Evolutionary conservation across 345 rosid genomes (phyloP).

Genomic region (Camelina hispida): DNA sequence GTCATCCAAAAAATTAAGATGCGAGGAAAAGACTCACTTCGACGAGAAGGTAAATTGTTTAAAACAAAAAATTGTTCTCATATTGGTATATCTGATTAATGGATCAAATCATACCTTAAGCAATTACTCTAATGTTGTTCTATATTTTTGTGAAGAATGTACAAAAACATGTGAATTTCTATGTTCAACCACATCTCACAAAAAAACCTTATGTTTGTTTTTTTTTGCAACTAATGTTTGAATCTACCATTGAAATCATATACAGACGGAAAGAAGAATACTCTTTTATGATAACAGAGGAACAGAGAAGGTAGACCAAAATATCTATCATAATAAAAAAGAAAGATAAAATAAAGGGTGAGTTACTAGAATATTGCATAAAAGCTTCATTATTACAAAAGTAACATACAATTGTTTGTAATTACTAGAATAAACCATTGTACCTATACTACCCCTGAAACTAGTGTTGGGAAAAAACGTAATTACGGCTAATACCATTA

Average conservation of each 20-base stretch:
- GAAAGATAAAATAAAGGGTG: neutral
- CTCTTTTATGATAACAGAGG: constrained; percentile 39
- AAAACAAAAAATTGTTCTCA: neutral
- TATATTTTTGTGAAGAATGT: constrained; percentile 29
- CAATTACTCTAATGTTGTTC: neutral
- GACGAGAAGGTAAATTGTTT: constrained; percentile 1
- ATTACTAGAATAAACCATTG: too few relatives aligned
- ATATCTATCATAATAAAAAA: constrained; percentile 42
- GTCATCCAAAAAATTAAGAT: neutral
- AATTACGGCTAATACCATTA: too few relatives aligned
- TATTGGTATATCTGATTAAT: neutral
- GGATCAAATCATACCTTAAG: neutral
- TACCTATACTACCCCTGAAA: too few relatives aligned
- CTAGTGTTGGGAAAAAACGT: too few relatives aligned
- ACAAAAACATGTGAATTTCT: constrained; percentile 22
- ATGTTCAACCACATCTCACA: constrained; percentile 35
- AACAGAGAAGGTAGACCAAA: constrained; percentile 44
- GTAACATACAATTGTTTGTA: too few relatives aligned
- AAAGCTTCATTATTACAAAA: too few relatives aligned
- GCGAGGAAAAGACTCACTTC: constrained; percentile 31
- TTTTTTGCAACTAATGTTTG: constrained; percentile 48
- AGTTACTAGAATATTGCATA: too few relatives aligned
- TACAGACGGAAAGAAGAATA: constrained; percentile 51
- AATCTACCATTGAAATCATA: constrained; percentile 49
- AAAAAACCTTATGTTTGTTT: constrained; percentile 30